Base-by-base conservation (phyloP, 495 filamentous ascomycete species). In the Penicillium cosmopolitanum region DNA sequence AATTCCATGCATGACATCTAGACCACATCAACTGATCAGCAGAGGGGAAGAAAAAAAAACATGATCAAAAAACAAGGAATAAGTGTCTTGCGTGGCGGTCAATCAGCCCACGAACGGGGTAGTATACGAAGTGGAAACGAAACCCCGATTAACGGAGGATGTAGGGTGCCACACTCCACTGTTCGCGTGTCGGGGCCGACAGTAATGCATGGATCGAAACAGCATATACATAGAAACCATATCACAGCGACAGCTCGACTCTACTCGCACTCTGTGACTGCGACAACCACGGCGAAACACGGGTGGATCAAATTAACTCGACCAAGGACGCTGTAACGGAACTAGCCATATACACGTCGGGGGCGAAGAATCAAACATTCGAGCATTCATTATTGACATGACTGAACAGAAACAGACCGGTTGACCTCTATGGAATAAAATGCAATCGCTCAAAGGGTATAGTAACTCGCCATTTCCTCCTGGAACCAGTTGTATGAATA, bases 401-500 rank as follows among this genome's bases (percentile, higher is more conserved):
- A 31, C 28, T 31, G 28, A 1, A 31, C 28, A 31, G 5, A 7
- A 31, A 31, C 8, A 31, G 28, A 31, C 28, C 10, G 42, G 13
- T 16, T 9, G 42, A n/a, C 9, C 6, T 48, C 18, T 28, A 48
- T 48, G 21, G 9, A 8, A 46, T n/a, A 56, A 51, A 53, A 28
- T 46, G 13, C 28, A 51, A 42, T 52, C 31, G 55, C 54, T 71
- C 53, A 78, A 57, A 78, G 65, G 64, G 74, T 77, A 74, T 78
- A 78, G 64, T 73, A 77, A 21, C 67, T 73, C 33, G 76, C 73
- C 76, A 78, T 77, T 51, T 78, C 76, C 64, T 77, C 73, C 46
- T 78, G 76, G 35, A 78, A 78, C 74, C 74, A 78, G 60, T 77
- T 76, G 38, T 78, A 77, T 6, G 73, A 78, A 54, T 76, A 78